Percentiles rank a stretch among this genome's conserved stretches.
These are phyloP conservation scores for Immersiporthe knoxdaviesiana DNA, from an alignment of 2,329 filamentous ascomycete genomes.

Conservation along the genomic window DNA sequence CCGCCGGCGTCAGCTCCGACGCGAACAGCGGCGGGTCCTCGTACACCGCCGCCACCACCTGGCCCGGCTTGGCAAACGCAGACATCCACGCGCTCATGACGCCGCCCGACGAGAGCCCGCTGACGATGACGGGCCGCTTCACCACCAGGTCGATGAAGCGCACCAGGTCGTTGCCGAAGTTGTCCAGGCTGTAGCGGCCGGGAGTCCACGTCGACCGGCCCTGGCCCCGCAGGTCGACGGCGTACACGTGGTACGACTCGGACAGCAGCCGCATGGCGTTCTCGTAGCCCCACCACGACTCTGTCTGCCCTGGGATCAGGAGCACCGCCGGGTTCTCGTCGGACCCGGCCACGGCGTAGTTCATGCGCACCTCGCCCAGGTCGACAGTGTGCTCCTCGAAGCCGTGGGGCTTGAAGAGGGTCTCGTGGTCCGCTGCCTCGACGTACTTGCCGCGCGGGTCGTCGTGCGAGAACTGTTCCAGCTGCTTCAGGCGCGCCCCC, in stretches of 20 bases:
- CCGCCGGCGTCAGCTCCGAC: conserved; percentile 27
- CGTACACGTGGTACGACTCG: conserved; percentile 30
- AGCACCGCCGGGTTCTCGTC: conserved; percentile 26
- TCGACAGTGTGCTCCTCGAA: conserved; percentile 30
- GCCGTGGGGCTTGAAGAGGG: conserved; percentile 25
- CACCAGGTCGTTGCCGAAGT: conserved; percentile 31
- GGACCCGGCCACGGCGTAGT: conserved; percentile 29
- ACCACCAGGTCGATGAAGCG: conserved; percentile 30
- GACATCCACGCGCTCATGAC: conserved; percentile 31
- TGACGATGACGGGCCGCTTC: conserved; percentile 28
- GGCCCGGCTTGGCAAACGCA: conserved; percentile 30
- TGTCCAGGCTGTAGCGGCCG: conserved; percentile 31
- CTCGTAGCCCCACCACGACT: conserved; percentile 32
- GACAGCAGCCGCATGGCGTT: conserved; percentile 27
- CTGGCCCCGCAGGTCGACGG: conserved; percentile 31
- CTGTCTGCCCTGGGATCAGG: conserved; percentile 29
- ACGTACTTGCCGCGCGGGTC: conserved; percentile 16
- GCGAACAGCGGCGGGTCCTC: conserved; percentile 31
- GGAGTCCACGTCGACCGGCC: conserved; percentile 31
- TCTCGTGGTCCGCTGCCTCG: conserved; percentile 21
- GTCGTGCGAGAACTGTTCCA: conserved; percentile 1
- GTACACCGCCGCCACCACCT: conserved; percentile 28
- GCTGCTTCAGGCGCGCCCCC: conserved; percentile 2
- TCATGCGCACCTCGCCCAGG: conserved; percentile 31
- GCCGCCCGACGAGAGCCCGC: conserved; percentile 30